A percentile compares a stretch with the other conserved stretches of the same genome.
phyloP scores from a whole-genome alignment of 192 early-diverging fungal species.

The Backusella sp. region DNA sequence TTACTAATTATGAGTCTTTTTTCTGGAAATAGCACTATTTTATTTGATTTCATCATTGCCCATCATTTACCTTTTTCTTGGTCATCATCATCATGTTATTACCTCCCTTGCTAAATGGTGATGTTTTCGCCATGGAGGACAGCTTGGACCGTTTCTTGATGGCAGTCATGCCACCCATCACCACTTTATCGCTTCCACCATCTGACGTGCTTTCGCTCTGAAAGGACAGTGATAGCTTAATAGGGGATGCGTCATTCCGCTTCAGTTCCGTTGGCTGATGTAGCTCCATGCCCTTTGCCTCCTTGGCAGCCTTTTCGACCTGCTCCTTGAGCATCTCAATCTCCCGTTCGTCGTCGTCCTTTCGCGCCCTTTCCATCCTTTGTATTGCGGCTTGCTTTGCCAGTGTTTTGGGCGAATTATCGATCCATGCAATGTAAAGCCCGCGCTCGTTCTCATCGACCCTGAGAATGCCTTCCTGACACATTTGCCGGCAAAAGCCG shows the following conservation, averaged over 20 bases:
- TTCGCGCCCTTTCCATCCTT: conserved; percentile 77
- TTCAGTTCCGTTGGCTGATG: conserved; percentile 56
- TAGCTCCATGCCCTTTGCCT: conserved; percentile 32
- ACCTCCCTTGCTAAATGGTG: background rate
- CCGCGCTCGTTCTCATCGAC: conserved; percentile 92
- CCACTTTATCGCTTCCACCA: conserved; percentile 17
- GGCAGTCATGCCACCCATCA: conserved; percentile 9
- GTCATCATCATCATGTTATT: background rate
- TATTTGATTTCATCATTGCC: background rate
- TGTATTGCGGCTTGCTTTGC: conserved; percentile 75
- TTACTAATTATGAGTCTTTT: too few species aligned
- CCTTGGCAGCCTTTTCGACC: conserved; percentile 70
- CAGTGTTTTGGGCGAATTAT: conserved; percentile 84
- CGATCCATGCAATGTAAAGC: conserved; percentile 90
- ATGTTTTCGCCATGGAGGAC: conserved; percentile 20
- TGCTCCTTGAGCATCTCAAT: conserved; percentile 76
- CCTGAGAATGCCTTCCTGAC: conserved; percentile 73
- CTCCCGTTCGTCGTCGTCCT: conserved; percentile 87
- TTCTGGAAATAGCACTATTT: too few species aligned
- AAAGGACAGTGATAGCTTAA: conserved; percentile 67
- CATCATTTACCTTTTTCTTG: background rate
- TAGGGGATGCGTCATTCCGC: conserved; percentile 59
- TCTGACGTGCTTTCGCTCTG: conserved; percentile 24
- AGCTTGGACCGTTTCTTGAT: conserved; percentile 22
- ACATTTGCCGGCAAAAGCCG: conserved; percentile 86